Percentiles rank a stretch among this genome's conserved stretches.
Conservation (phyloP, 352 stramenopile species). For the Thraustochytrium striatum region DNA sequence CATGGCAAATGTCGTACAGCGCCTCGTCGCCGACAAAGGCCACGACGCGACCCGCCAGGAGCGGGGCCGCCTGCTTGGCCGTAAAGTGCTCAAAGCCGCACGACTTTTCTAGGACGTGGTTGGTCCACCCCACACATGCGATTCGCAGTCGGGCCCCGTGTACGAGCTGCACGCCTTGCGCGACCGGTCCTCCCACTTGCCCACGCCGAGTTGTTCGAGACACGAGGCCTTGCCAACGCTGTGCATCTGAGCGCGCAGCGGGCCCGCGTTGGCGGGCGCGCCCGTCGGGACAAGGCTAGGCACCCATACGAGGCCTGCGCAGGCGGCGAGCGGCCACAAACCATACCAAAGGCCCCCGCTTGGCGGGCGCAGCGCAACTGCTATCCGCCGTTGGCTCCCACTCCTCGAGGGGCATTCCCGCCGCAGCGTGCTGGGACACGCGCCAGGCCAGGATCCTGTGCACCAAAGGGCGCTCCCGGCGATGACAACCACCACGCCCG, state of each 20-base stretch:
- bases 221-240: neutral
- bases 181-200: neutral
- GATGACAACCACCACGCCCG: neutral
- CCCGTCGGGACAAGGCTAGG: neutral
- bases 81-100: conserved; percentile 12
- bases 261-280: conserved; percentile 6
- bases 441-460: neutral
- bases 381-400: no score
- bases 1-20: neutral
- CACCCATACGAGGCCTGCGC: neutral
- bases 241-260: neutral
- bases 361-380: no score
- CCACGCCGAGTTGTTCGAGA: neutral
- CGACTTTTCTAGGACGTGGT: neutral
- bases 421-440: no score
- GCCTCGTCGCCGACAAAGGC: conserved; percentile 38
- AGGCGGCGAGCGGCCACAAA: neutral
- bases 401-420: no score
- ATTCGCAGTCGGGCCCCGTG: neutral
- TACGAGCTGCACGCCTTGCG: neutral
- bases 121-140: neutral
- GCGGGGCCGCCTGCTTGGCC: neutral
- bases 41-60: neutral
- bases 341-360: neutral
- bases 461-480: neutral